phyloP scores from a whole-genome alignment of 1,139 yeast species.

The Neolecta irregularis region DNA sequence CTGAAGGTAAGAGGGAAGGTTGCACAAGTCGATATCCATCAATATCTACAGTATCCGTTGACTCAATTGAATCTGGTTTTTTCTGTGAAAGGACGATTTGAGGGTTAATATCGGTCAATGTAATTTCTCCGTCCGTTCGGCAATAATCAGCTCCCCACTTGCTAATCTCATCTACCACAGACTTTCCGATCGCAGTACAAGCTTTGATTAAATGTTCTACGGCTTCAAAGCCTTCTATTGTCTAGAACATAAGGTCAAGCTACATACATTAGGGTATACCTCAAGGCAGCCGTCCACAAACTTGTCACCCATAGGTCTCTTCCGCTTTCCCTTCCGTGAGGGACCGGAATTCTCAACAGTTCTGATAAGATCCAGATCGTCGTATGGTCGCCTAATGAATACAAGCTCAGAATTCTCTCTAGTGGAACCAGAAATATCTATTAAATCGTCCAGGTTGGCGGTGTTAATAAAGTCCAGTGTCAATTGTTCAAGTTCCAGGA shows the following conservation, averaged over 20 bases:
- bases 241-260: conserved; percentile 27
- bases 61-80: not conserved
- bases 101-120: conserved; percentile 3
- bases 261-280: conserved; percentile 1
- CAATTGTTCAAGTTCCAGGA: too few relatives aligned
- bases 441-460: too few relatives aligned
- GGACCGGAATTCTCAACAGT: conserved; percentile 30
- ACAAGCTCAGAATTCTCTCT: conserved; percentile 1
- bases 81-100: too few relatives aligned
- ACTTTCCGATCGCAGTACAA: conserved; percentile 64
- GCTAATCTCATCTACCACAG: conserved; percentile 55
- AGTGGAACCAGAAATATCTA: conserved; percentile 3
- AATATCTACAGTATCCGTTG: conserved; percentile 34
- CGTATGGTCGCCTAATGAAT: conserved; percentile 19
- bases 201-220: conserved; percentile 76
- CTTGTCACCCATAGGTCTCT: conserved; percentile 49
- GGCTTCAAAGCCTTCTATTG: conserved; percentile 79
- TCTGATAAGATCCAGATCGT: conserved; percentile 44
- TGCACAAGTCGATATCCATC: conserved; percentile 25
- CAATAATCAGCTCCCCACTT: conserved; percentile 73
- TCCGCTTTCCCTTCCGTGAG: conserved; percentile 22
- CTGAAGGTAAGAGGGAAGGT: conserved; percentile 15
- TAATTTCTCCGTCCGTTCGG: conserved; percentile 39
- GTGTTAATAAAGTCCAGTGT: too few relatives aligned
- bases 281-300: conserved; percentile 37